phyloP scores from a whole-genome alignment of 129 eudicot genomes.

The Tagetes erecta region DNA sequence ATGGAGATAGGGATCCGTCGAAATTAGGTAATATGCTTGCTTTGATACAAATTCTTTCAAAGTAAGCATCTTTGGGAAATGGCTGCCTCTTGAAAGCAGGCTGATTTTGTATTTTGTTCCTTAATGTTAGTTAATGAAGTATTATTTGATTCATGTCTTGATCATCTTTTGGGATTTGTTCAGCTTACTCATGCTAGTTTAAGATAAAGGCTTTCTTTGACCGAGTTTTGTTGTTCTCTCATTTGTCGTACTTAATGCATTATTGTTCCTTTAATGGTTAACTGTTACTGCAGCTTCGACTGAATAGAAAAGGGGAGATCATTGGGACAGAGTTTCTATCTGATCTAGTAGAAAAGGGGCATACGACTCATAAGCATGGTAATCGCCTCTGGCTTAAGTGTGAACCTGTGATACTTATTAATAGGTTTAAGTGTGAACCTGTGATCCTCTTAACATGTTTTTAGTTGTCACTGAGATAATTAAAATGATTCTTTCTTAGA shows the following conservation, averaged over 20 bases:
- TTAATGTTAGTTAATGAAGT: not conserved
- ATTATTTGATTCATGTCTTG: not conserved
- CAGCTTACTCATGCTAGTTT: slow-evolving; percentile 20
- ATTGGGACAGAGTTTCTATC: slow-evolving; percentile 89
- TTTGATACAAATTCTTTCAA: not conserved
- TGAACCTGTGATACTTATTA: not conserved
- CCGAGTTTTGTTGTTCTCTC: slow-evolving; percentile 1
- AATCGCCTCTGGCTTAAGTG: slow-evolving; percentile 13
- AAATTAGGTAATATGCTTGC: not conserved
- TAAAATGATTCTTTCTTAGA: not conserved
- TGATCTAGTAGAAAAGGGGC: slow-evolving; percentile 91
- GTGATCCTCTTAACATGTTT: not conserved
- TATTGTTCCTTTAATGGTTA: slow-evolving; percentile 20
- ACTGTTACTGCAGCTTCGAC: slow-evolving; percentile 73
- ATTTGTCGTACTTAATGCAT: slow-evolving; percentile 22
- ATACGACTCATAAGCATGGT: slow-evolving; percentile 75
- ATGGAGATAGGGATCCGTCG: not conserved
- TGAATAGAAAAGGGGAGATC: slow-evolving; percentile 68
- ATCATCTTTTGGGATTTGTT: slow-evolving; percentile 21
- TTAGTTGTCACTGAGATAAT: not conserved
- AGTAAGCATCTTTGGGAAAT: not conserved
- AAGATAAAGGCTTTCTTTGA: slow-evolving; percentile 10
- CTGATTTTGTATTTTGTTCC: not conserved
- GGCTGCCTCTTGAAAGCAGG: not conserved
- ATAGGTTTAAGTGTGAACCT: not conserved